Base-by-base conservation (phyloP, 306 rosid genomes). In the Astragalus membranaceus region DNA sequence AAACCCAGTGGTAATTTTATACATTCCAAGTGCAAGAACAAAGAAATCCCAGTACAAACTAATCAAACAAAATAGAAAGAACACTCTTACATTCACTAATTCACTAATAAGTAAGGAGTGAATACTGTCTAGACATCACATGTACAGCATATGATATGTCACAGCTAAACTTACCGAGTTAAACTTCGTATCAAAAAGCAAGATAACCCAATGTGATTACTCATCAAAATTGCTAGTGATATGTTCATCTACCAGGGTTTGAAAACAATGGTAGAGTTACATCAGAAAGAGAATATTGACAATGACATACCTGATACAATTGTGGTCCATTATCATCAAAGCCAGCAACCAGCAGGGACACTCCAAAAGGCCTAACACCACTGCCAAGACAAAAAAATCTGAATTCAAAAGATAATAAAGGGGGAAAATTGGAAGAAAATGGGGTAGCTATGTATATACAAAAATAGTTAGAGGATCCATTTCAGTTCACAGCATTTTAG, bases 351-450 rank as follows among this genome's bases (percentile, higher is more conserved):
- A 94, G 87, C 37, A 94, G 76, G 13, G 99, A 91, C 69, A 94
- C 97, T 73, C 99, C 99, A 74, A 94, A 94, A 14, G 99, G 99
- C 87, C 99, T 87, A 46, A 91, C 99, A 83, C 97, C 99, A 81
- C 99, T 94, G 50, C 74, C 11, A 54, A 39, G 5, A 33, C 30
- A 52, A 75, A 32, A 70, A 42, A 10, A 70, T 69, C 52, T 74
- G 81, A 52, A 65, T 46, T 62, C 2, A 17, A 53, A 75, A n/a
- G 8, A 69, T 36, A 13, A 64, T 30, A 20, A 17, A 35, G 29
- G 12, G 62, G 1, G 7, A 52, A 37, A 60, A 32, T 35, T 43
- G 10, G 5, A 17, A 37, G 59, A 39, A 35, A 26, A 44, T 1
- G 0, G 32, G 0, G 13, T 10, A 46, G 46, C 16, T 29, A 65